These are phyloP conservation scores for Pseudocercospora musae DNA, from an alignment of 2,329 filamentous ascomycete genomes.

Conservation along the genomic window DNA sequence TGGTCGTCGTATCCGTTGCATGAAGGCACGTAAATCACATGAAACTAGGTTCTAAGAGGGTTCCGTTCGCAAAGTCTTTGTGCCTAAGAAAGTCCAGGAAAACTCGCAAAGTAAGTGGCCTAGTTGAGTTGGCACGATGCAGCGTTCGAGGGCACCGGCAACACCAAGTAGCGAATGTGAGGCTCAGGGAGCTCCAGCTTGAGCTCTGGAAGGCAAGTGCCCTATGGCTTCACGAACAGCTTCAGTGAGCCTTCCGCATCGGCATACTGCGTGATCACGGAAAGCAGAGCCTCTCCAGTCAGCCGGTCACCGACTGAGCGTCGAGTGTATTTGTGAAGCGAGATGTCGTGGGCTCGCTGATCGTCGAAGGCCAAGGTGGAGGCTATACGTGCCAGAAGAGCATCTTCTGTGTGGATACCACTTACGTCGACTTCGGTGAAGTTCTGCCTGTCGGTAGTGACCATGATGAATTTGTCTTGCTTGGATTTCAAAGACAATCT, in stretches of 20 bases:
- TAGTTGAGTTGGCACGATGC: too few relatives aligned
- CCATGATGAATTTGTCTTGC: constrained; percentile 8
- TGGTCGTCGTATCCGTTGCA: not conserved
- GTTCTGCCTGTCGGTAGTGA: not conserved
- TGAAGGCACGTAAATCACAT: not conserved
- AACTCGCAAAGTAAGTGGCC: too few relatives aligned
- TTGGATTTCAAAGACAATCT: not conserved
- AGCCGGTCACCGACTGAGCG: not conserved
- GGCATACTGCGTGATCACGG: not conserved
- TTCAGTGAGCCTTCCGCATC: constrained; percentile 1
- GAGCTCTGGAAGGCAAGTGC: too few relatives aligned
- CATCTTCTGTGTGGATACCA: not conserved
- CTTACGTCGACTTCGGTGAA: constrained; percentile 2
- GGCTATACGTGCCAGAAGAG: not conserved
- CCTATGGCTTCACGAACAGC: not conserved
- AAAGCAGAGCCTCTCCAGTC: not conserved
- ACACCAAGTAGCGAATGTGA: not conserved
- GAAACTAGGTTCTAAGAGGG: too few relatives aligned
- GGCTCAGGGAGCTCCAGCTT: too few relatives aligned
- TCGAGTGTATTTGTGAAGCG: not conserved
- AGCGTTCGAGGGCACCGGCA: not conserved
- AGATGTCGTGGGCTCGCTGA: not conserved
- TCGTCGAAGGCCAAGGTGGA: not conserved
- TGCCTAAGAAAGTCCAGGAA: too few relatives aligned
- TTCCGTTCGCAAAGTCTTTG: too few relatives aligned